Percentiles rank a stretch among this genome's conserved stretches.
phyloP scores from a whole-genome alignment of 352 stramenopile species.

The Globisporangium solare region DNA sequence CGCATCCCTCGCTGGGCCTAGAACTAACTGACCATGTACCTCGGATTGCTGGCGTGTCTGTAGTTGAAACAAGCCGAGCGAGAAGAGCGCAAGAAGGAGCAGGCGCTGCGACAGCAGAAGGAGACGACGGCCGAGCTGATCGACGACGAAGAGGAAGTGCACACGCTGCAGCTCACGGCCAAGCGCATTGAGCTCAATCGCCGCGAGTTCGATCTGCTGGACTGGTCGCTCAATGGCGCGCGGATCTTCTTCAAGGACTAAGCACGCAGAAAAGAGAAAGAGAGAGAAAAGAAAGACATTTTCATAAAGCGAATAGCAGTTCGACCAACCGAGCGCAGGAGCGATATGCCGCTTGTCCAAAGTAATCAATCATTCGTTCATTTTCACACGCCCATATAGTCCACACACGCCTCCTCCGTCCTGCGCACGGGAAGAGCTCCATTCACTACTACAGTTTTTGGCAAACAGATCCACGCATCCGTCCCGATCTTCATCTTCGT shows the following conservation, averaged over 20 bases:
- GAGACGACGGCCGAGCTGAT: slow-evolving; percentile 82
- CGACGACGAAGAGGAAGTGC: slow-evolving; percentile 83
- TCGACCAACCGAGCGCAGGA: neutral
- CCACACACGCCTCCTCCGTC: neutral
- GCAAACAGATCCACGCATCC: no score
- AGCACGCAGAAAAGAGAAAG: neutral
- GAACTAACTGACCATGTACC: no score
- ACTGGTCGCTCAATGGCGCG: slow-evolving; percentile 88
- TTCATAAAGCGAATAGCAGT: slow-evolving; percentile 3
- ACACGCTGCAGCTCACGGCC: slow-evolving; percentile 81
- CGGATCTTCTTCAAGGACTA: slow-evolving; percentile 92
- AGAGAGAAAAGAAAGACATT: neutral
- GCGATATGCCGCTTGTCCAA: neutral
- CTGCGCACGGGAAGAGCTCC: neutral
- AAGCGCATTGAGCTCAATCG: slow-evolving; percentile 86
- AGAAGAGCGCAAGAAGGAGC: slow-evolving; percentile 69
- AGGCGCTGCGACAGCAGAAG: slow-evolving; percentile 75
- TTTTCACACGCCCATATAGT: slow-evolving; percentile 4
- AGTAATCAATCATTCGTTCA: neutral
- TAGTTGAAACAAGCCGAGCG: slow-evolving; percentile 80
- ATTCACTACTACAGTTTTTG: no score
- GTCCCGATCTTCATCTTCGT: no score
- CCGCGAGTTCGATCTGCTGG: slow-evolving; percentile 87
- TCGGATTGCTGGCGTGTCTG: neutral
- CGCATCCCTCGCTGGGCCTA: neutral